A percentile compares a stretch with the other conserved stretches of the same genome.
These are phyloP conservation scores for Candida ovalis DNA, from an alignment of 805 yeast genomes.

Conservation along the genomic window DNA sequence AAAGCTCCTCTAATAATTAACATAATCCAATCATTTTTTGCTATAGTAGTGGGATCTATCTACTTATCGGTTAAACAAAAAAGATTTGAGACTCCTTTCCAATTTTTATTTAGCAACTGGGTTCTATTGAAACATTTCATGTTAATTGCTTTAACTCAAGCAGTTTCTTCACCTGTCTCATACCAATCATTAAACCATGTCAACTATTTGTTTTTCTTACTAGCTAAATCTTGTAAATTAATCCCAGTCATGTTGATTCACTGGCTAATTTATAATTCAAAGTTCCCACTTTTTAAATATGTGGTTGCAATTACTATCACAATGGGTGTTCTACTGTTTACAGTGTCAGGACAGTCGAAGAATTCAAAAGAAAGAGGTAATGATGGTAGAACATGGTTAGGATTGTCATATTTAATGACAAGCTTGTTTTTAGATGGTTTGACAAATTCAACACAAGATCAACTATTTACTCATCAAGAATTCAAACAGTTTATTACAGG, in stretches of 20 bases:
- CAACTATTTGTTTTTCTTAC: slow-evolving; percentile 76
- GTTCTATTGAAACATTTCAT: slow-evolving; percentile 36
- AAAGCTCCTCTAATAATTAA: slow-evolving; percentile 79
- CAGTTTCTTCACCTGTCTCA: slow-evolving; percentile 80
- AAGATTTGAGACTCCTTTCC: slow-evolving; percentile 29
- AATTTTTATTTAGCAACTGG: slow-evolving; percentile 33
- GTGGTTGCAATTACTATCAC: slow-evolving; percentile 77
- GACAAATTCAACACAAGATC: slow-evolving; percentile 92
- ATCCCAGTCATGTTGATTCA: slow-evolving; percentile 93
- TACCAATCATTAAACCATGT: slow-evolving; percentile 75
- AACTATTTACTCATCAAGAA: slow-evolving; percentile 52
- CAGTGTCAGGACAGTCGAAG: slow-evolving; percentile 33
- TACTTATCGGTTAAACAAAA: slow-evolving; percentile 44
- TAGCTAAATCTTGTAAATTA: slow-evolving; percentile 91
- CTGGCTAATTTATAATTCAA: slow-evolving; percentile 59
- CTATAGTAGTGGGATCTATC: slow-evolving; percentile 60
- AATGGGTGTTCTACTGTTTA: slow-evolving; percentile 76
- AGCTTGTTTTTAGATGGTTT: slow-evolving; percentile 85
- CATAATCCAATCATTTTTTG: slow-evolving; percentile 68
- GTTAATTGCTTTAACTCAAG: slow-evolving; percentile 67
- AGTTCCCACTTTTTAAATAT: slow-evolving; percentile 74
- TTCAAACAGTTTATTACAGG: slow-evolving; percentile 54
- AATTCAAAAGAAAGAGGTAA: slow-evolving; percentile 26
- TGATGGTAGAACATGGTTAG: slow-evolving; percentile 46
- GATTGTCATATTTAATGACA: slow-evolving; percentile 52